Percentiles rank a stretch among this genome's conserved stretches.
Evolutionary conservation across 2,329 filamentous ascomycete species (phyloP).

Genomic region (Curvularia sp.): DNA sequence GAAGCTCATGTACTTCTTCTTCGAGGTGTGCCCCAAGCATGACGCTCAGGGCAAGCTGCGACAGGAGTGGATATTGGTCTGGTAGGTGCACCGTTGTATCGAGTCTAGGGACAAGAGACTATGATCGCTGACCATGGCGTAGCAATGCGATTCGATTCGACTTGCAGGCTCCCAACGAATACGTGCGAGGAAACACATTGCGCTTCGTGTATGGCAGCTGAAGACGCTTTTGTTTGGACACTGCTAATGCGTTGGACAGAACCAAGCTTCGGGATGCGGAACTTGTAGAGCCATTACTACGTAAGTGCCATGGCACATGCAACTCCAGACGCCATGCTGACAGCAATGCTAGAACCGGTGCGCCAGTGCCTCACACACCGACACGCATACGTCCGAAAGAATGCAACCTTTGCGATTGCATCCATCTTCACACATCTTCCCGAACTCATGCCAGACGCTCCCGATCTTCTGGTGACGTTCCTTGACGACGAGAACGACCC

Average conservation of each 20-base stretch:
- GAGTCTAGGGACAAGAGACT: neutral
- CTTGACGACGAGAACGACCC: conserved; percentile 89
- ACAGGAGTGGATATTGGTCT: conserved; percentile 99
- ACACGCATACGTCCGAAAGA: conserved; percentile 97
- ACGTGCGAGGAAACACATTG: conserved; percentile 96
- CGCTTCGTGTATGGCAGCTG: conserved; percentile 71
- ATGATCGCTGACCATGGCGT: conserved; percentile 34
- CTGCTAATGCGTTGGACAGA: conserved; percentile 33
- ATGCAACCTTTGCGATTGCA: conserved; percentile 92
- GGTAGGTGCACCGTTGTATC: conserved; percentile 63
- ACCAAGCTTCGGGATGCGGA: conserved; percentile 96
- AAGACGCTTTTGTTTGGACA: neutral
- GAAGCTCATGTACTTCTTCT: conserved; percentile 99
- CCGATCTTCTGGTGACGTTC: conserved; percentile 89
- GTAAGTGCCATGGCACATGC: conserved; percentile 23
- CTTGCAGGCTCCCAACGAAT: conserved; percentile 96
- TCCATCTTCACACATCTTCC: conserved; percentile 93
- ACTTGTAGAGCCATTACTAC: conserved; percentile 93
- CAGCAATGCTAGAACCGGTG: conserved; percentile 68
- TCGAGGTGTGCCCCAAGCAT: conserved; percentile 97
- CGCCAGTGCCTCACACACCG: conserved; percentile 93
- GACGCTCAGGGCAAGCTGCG: conserved; percentile 93
- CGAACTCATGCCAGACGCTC: conserved; percentile 90
- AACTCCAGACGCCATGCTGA: neutral
- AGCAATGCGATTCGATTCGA: conserved; percentile 99